A percentile compares a stretch with the other conserved stretches of the same genome.
Evolutionary conservation across 305 asterid species (phyloP).

Genomic region (Fraxinus xanthoxyloides): DNA sequence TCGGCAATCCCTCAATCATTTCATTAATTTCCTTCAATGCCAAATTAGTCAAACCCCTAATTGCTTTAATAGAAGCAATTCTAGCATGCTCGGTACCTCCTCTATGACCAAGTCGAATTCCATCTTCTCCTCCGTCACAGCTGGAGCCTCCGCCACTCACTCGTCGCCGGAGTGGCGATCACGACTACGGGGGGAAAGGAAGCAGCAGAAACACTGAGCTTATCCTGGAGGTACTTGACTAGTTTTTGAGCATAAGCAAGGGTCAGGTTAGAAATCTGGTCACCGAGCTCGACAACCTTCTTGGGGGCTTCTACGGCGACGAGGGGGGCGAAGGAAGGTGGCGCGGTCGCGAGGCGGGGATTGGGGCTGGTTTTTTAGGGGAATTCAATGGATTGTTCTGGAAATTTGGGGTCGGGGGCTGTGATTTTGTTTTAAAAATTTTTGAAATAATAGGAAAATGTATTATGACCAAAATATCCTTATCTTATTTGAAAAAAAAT

Average conservation of each 20-base stretch:
- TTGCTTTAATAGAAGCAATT: slow-evolving; percentile 74
- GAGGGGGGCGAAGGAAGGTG: slow-evolving; percentile 48
- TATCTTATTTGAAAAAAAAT: too few species aligned
- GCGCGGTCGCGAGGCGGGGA: slow-evolving; percentile 38
- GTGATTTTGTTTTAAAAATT: too few species aligned
- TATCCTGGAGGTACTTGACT: slow-evolving; percentile 88
- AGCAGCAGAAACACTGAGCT: slow-evolving; percentile 86
- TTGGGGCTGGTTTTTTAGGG: slow-evolving; percentile 31
- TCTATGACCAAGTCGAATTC: slow-evolving; percentile 83
- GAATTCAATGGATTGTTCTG: slow-evolving; percentile 39
- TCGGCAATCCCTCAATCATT: slow-evolving; percentile 83
- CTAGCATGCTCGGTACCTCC: slow-evolving; percentile 78
- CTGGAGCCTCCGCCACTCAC: slow-evolving; percentile 46
- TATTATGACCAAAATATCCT: too few species aligned
- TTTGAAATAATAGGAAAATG: too few species aligned
- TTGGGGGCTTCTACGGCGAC: slow-evolving; percentile 86
- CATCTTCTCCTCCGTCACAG: slow-evolving; percentile 77
- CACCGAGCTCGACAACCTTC: slow-evolving; percentile 39
- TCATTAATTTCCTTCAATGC: slow-evolving; percentile 88
- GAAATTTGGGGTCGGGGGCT: slow-evolving; percentile 23
- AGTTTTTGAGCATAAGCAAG: slow-evolving; percentile 88
- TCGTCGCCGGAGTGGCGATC: slow-evolving; percentile 37
- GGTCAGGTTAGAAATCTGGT: slow-evolving; percentile 38
- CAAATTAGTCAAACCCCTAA: slow-evolving; percentile 71
- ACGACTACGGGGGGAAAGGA: slow-evolving; percentile 74